Evolutionary conservation across 1,139 yeast genomes (phyloP), one percentile per base, ranked within the genome.

Genomic region (Ogataea hybrid): DNA sequence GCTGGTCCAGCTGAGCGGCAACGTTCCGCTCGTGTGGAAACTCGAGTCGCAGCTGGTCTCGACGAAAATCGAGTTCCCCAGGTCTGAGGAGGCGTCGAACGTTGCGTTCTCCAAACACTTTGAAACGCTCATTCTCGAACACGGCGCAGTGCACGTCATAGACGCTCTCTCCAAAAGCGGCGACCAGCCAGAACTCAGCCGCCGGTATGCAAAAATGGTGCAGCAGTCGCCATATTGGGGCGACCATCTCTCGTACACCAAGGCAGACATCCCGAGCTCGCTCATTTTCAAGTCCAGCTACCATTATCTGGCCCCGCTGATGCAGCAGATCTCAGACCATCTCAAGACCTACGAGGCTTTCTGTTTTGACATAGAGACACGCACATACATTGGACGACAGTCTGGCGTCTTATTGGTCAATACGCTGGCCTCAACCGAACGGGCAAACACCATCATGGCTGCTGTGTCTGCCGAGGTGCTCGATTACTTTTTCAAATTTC

Each of bases 21-120:
- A 84, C 58, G 81, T 79, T 2, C 92, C 94, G 0, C 62, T 82
- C 23, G 80, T 76, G 53, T 84, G 85, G 79, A 70, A 56, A 53
- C 64, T 63, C 54, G 84, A 81, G 41, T 72, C 70, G 43, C 79
- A 77, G 47, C 61, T 77, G 35, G 56, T 78, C 15, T 70, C 77
- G 11, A 71, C 77, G 2, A 77, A 70, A 47, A 67, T 82, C 4
- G 67, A 69, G 18, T 71, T 81, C 42, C 75, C 81, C 0, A 68
- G 84, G 47, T 77, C 82, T 3, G 73, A 76, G 45, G 87, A 79
- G 43, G 78, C 84, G 3, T 75, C 84, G 6, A 84, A 79, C 44
- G 75, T 77, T 52, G 81, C 87, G 0, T 79, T 83, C 52, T 69
- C 71, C 29, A 71, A 78, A 39, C 90, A 84, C 59, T 76, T 84